These are phyloP conservation scores for Fagus crenata DNA, from an alignment of 306 rosid species.

Conservation along the genomic window DNA sequence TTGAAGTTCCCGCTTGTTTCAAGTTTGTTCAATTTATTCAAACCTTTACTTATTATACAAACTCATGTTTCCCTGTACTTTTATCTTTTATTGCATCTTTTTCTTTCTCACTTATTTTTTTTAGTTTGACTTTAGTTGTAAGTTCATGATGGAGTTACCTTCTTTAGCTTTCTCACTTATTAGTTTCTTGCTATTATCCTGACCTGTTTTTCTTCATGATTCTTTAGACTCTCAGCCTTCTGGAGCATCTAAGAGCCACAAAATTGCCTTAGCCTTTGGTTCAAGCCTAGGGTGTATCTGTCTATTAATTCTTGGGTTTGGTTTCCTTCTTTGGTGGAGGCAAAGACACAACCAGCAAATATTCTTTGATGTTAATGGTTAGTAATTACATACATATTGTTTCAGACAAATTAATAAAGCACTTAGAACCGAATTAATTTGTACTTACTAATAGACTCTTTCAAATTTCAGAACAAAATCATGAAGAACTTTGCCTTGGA, in stretches of 20 bases:
- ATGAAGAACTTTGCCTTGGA: constrained; percentile 81
- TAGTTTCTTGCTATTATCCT: constrained; percentile 15
- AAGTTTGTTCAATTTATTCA: constrained; percentile 14
- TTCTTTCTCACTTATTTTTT: constrained; percentile 13
- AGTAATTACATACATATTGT: constrained; percentile 28
- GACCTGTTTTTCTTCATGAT: constrained; percentile 9
- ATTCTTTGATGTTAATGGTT: constrained; percentile 85
- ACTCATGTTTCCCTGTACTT: constrained; percentile 20
- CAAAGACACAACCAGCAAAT: constrained; percentile 80
- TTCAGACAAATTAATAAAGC: neutral
- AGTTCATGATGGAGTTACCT: constrained; percentile 24
- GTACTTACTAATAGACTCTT: neutral
- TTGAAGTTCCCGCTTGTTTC: constrained; percentile 27
- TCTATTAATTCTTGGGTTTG: constrained; percentile 67
- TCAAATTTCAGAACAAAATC: constrained; percentile 60
- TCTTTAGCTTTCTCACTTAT: neutral
- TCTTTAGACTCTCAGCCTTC: constrained; percentile 52
- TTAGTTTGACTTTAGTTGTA: constrained; percentile 27
- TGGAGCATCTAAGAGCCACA: constrained; percentile 64
- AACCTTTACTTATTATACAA: neutral
- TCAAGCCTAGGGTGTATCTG: constrained; percentile 78
- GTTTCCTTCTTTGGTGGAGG: constrained; percentile 90
- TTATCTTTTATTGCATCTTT: neutral
- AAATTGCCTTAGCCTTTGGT: constrained; percentile 74
- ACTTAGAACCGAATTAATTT: neutral